phyloP scores from a whole-genome alignment of 352 stramenopile species.

The Phytophthora rubi region DNA sequence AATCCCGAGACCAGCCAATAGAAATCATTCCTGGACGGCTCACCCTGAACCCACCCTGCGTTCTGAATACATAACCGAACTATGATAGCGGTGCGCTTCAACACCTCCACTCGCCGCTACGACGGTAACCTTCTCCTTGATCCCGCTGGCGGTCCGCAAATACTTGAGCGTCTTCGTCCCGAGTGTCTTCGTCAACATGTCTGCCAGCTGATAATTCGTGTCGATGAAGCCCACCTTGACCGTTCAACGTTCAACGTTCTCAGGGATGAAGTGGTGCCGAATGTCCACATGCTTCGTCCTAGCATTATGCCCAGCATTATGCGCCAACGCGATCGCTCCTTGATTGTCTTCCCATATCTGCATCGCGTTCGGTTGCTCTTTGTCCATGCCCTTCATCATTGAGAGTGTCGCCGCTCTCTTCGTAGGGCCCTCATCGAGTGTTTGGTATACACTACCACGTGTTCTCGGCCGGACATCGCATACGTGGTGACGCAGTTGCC shows the following conservation, averaged over 20 bases:
- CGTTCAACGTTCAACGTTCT: slow-evolving; percentile 9
- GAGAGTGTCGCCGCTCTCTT: background rate
- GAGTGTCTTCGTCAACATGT: slow-evolving; percentile 13
- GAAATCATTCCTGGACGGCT: too few species aligned
- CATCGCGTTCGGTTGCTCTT: background rate
- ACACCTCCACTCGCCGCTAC: slow-evolving; percentile 17
- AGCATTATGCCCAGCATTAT: slow-evolving; percentile 10
- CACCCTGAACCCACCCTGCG: background rate
- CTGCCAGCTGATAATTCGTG: slow-evolving; percentile 3
- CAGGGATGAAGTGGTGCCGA: slow-evolving; percentile 9
- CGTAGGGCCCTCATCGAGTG: background rate
- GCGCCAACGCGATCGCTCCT: slow-evolving; percentile 8
- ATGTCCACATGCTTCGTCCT: slow-evolving; percentile 15
- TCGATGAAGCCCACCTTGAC: slow-evolving; percentile 12
- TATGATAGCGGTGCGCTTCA: background rate
- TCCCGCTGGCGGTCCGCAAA: background rate
- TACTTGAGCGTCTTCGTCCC: slow-evolving; percentile 16
- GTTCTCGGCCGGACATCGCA: background rate
- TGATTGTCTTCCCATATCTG: slow-evolving; percentile 9
- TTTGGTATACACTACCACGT: slow-evolving; percentile 3
- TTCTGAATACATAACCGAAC: background rate
- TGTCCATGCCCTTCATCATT: slow-evolving; percentile 2
- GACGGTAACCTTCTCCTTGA: slow-evolving; percentile 5
- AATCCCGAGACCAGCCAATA: too few species aligned
- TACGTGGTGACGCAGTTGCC: background rate